Conservation (phyloP, 345 rosid genomes). For the Carallia brachiata region DNA sequence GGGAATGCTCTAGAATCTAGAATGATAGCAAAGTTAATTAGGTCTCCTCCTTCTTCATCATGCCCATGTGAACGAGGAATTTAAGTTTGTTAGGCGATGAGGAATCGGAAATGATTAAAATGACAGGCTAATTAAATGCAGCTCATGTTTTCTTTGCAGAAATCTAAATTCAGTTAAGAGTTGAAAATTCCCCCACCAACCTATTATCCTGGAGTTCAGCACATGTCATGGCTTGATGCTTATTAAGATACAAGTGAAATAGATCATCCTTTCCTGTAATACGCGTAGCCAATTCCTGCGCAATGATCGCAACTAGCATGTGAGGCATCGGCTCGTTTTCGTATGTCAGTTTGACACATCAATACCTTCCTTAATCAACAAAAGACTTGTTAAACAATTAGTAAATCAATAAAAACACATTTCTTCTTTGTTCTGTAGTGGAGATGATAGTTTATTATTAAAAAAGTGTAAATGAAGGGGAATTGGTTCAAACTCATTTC, state of each 20-base stretch:
- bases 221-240: not conserved
- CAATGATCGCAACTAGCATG: conserved; percentile 22
- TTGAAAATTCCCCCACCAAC: not conserved
- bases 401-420: not conserved
- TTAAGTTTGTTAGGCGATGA: not conserved
- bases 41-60: not conserved
- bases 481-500: too few species aligned
- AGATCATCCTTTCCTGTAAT: not conserved
- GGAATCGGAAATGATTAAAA: not conserved
- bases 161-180: not conserved
- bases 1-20: not conserved
- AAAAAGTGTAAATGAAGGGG: too few species aligned
- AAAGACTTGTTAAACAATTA: not conserved
- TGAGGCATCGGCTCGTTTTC: conserved; percentile 21
- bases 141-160: not conserved
- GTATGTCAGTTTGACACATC: not conserved
- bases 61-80: not conserved
- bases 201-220: too few species aligned
- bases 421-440: too few species aligned
- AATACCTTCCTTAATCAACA: not conserved
- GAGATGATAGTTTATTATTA: too few species aligned
- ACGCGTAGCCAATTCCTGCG: conserved; percentile 3
- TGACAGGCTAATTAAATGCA: conserved; percentile 26
- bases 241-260: not conserved
- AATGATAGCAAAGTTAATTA: not conserved